Evolutionary conservation across 352 stramenopile species (phyloP), one percentile per base, ranked within the genome.

Genomic region (Phytopythium sindhum): DNA sequence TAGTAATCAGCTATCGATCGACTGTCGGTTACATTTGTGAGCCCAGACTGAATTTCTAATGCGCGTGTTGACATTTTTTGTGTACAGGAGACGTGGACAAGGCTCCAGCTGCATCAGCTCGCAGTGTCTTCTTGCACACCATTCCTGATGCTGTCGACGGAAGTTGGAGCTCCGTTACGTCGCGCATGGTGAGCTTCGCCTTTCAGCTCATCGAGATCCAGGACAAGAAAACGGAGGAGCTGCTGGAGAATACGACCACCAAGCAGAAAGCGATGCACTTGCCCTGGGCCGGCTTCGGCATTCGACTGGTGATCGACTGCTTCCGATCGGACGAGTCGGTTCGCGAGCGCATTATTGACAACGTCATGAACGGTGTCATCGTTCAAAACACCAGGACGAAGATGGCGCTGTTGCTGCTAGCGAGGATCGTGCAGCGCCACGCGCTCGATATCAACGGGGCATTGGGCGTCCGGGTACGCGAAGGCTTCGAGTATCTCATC

Each of bases 401-500:
- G 10, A 66, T 57, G 24, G 69, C 73, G 23, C 57, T 89, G 29
- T 55, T 73, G 37, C 26, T 85, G 24, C 51, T 89, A 8, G 65
- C 66, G 4, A 63, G 72, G 1, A 70, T 89, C 28, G 59, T 84
- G 7, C 66, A 78, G 31, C 75, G 73, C 5, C 79, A 84, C 35
- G 28, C 75, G 4, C 42, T 75, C 6, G 79, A 88, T 14, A 61
- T 88, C 10, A 63, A 65, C 31, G 67, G 66, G 11, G 39, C 39
- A 3, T 53, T 88, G n/a, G 58, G 68, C 28, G 56, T 62, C 11
- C 65, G 73, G 7, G 57, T 89, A 31, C 80, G 73, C 3, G 78
- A 86, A 59, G 80, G 72, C 31, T 64, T 89, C n/a, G 80, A 87
- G 59, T 82, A 84, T 47, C 63, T 87, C 4, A 77, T 76, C 26